A percentile compares a stretch with the other conserved stretches of the same genome.
These are phyloP conservation scores for Candida awuae DNA, from an alignment of 805 yeast species.

Conservation along the genomic window DNA sequence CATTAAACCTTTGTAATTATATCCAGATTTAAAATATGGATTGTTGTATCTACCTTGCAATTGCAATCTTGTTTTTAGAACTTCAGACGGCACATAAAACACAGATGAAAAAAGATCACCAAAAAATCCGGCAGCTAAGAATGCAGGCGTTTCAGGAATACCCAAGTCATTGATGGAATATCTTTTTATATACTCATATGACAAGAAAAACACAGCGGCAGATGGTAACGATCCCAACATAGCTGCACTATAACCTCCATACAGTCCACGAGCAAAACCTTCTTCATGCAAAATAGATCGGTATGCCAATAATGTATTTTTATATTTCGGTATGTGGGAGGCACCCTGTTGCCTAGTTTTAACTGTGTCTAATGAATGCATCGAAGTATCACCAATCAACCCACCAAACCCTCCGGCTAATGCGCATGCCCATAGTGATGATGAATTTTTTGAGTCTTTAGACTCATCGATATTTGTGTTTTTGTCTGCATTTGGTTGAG, in stretches of 20 bases:
- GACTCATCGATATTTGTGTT: not conserved
- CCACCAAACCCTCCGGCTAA: constrained; percentile 96
- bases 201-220: constrained; percentile 87
- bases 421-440: constrained; percentile 53
- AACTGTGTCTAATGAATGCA: constrained; percentile 96
- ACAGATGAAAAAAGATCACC: constrained; percentile 89
- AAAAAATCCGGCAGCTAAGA: constrained; percentile 78
- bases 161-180: constrained; percentile 52
- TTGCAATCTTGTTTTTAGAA: constrained; percentile 85
- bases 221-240: constrained; percentile 89
- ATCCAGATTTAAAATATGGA: constrained; percentile 70
- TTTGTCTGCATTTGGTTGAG: not conserved
- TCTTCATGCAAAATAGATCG: constrained; percentile 70
- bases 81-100: constrained; percentile 93
- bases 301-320: constrained; percentile 69
- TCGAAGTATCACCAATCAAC: constrained; percentile 78
- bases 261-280: constrained; percentile 76
- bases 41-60: constrained; percentile 85
- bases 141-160: constrained; percentile 71
- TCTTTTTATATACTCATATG: constrained; percentile 80
- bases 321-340: constrained; percentile 56
- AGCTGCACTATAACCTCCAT: constrained; percentile 91
- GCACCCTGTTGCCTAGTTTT: constrained; percentile 98
- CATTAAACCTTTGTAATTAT: constrained; percentile 69
- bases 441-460: constrained; percentile 10